These are phyloP conservation scores for Phytopythium helicoides DNA, from an alignment of 352 stramenopile genomes.

Conservation along the genomic window DNA sequence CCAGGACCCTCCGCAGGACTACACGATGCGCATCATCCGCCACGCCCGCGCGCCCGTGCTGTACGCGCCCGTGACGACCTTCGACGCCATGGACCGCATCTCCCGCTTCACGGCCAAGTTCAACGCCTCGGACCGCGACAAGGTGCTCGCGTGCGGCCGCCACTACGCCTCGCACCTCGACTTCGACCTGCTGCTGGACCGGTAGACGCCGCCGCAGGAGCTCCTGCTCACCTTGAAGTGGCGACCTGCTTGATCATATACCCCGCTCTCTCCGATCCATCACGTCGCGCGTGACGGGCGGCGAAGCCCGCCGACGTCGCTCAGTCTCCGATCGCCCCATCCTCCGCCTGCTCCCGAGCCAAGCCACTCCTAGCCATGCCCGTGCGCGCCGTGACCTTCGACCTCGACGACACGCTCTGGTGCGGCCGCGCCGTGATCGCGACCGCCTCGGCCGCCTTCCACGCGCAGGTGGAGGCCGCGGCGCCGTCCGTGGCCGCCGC, in stretches of 20 bases:
- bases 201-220: slow-evolving; percentile 2
- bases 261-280: too few relatives aligned
- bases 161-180: slow-evolving; percentile 86
- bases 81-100: slow-evolving; percentile 82
- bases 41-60: slow-evolving; percentile 59
- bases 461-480: slow-evolving; percentile 34
- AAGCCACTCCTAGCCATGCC: too few relatives aligned
- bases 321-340: too few relatives aligned
- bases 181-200: slow-evolving; percentile 72
- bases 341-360: too few relatives aligned
- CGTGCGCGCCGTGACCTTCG: slow-evolving; percentile 65
- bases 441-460: slow-evolving; percentile 46
- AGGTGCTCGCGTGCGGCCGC: slow-evolving; percentile 75
- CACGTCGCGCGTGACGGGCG: too few relatives aligned
- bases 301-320: neutral
- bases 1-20: slow-evolving; percentile 69
- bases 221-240: neutral
- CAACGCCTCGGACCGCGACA: slow-evolving; percentile 75
- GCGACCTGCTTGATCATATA: too few relatives aligned
- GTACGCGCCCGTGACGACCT: slow-evolving; percentile 77
- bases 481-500: slow-evolving; percentile 25
- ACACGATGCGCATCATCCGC: slow-evolving; percentile 76
- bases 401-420: slow-evolving; percentile 82
- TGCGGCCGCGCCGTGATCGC: slow-evolving; percentile 49
- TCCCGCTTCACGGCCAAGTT: slow-evolving; percentile 87